These are phyloP conservation scores for Vitis hybrid DNA, from an alignment of 177 flowering plant species.

Conservation along the genomic window DNA sequence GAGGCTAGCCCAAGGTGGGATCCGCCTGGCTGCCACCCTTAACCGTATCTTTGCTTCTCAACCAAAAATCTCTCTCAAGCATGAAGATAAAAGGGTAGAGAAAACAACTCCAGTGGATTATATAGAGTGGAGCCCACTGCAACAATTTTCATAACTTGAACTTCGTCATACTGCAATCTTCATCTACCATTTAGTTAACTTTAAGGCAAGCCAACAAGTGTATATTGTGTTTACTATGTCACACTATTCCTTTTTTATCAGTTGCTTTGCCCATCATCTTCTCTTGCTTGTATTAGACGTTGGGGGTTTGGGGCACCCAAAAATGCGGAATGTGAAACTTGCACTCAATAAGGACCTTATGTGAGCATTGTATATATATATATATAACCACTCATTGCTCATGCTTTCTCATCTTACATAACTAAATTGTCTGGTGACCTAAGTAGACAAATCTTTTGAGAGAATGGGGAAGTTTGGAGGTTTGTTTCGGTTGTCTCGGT, in stretches of 20 bases:
- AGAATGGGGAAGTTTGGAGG: constrained; percentile 17
- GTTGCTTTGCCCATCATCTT: constrained; percentile 12
- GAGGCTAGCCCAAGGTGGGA: constrained; percentile 88
- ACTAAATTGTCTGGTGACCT: background rate
- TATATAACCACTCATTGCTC: constrained; percentile 1
- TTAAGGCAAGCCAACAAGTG: constrained; percentile 7
- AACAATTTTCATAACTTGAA: constrained; percentile 2
- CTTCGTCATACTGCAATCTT: constrained; percentile 13
- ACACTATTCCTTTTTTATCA: background rate
- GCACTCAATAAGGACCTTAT: constrained; percentile 37
- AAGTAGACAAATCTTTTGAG: background rate
- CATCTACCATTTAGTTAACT: constrained; percentile 10
- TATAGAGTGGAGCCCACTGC: background rate
- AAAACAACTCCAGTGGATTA: background rate
- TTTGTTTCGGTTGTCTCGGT: constrained; percentile 1
- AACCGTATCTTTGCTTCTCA: constrained; percentile 64
- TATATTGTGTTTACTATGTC: background rate
- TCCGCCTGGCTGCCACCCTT: constrained; percentile 82
- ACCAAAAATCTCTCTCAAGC: constrained; percentile 37
- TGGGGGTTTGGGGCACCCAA: constrained; percentile 17
- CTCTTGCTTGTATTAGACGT: constrained; percentile 17
- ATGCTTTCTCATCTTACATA: background rate
- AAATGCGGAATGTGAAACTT: constrained; percentile 26
- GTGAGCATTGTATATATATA: background rate
- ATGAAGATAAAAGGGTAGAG: constrained; percentile 22